A percentile compares a stretch with the other conserved stretches of the same genome.
These are phyloP conservation scores for Lachancea sp. DNA, from an alignment of 805 yeast species.

Conservation along the genomic window DNA sequence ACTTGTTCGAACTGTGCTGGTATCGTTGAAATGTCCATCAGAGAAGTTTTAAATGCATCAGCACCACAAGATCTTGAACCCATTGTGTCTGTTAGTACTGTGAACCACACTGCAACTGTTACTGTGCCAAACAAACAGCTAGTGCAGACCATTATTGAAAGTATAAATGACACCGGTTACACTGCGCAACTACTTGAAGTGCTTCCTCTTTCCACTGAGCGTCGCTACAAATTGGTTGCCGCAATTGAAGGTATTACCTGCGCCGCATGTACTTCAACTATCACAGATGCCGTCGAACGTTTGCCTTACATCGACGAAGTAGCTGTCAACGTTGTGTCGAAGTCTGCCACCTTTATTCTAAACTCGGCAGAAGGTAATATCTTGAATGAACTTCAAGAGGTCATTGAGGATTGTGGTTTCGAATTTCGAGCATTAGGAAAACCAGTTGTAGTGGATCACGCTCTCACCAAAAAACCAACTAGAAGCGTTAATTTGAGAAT, in stretches of 20 bases:
- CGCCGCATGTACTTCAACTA: constrained; percentile 59
- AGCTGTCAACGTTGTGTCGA: constrained; percentile 52
- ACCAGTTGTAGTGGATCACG: constrained; percentile 39
- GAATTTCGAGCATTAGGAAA: constrained; percentile 46
- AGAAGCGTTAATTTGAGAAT: constrained; percentile 48
- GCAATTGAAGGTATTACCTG: constrained; percentile 71
- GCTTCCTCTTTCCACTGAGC: constrained; percentile 47
- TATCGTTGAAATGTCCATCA: constrained; percentile 41
- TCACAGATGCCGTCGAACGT: constrained; percentile 40
- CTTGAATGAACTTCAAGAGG: constrained; percentile 39
- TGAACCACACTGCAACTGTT: constrained; percentile 48
- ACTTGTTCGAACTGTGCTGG: constrained; percentile 58
- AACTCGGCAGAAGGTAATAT: constrained; percentile 36
- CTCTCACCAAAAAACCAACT: constrained; percentile 42
- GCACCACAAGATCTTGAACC: constrained; percentile 12
- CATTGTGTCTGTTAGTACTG: constrained; percentile 44
- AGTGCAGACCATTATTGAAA: constrained; percentile 40
- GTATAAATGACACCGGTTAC: constrained; percentile 42
- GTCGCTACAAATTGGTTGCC: constrained; percentile 48
- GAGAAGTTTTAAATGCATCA: constrained; percentile 12
- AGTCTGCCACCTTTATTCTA: constrained; percentile 56
- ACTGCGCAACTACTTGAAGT: constrained; percentile 51
- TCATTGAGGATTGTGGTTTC: constrained; percentile 63
- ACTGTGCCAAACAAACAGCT: constrained; percentile 47
- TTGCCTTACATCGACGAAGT: constrained; percentile 48